Percentiles rank a stretch among this genome's conserved stretches.
Evolutionary conservation across 331 rosid genomes (phyloP).

Genomic region (Rhamnella rubrinervis): DNA sequence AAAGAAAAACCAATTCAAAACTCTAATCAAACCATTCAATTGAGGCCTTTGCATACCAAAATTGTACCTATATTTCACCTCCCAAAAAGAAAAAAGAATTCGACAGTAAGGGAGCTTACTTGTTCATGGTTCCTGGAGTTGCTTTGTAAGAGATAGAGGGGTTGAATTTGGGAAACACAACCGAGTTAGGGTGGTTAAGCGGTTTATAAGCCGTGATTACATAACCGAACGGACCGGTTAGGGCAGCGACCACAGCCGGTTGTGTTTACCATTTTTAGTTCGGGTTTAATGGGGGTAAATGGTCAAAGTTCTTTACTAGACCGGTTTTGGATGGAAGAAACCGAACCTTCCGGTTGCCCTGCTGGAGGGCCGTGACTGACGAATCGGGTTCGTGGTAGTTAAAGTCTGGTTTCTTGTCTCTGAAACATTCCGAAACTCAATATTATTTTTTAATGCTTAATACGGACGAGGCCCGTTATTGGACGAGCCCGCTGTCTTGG

Average conservation of each 20-base stretch:
- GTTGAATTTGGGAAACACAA: constrained; percentile 28
- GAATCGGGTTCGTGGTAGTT: constrained; percentile 17
- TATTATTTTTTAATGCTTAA: background rate
- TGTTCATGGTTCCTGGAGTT: constrained; percentile 20
- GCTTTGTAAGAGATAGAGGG: constrained; percentile 11
- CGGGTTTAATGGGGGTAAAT: constrained; percentile 27
- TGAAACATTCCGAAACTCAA: background rate
- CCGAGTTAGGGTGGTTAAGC: constrained; percentile 45
- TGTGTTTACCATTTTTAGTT: constrained; percentile 19
- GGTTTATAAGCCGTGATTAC: constrained; percentile 36
- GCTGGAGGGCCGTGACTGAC: constrained; percentile 26
- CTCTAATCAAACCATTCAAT: constrained; percentile 1
- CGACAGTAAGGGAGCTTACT: constrained; percentile 43
- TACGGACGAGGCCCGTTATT: no score
- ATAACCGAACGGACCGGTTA: constrained; percentile 67
- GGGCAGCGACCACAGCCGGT: constrained; percentile 46
- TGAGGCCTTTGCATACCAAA: background rate
- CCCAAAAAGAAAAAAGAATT: constrained; percentile 3
- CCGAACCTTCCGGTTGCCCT: constrained; percentile 43
- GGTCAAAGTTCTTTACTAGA: constrained; percentile 34
- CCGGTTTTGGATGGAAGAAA: constrained; percentile 39
- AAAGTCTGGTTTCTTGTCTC: background rate
- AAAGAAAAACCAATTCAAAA: background rate
- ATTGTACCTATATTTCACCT: background rate
- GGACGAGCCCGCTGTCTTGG: no score